These are phyloP conservation scores for Rhynchospora breviuscula DNA, from an alignment of 176 grass and related monocot genomes.

Conservation along the genomic window DNA sequence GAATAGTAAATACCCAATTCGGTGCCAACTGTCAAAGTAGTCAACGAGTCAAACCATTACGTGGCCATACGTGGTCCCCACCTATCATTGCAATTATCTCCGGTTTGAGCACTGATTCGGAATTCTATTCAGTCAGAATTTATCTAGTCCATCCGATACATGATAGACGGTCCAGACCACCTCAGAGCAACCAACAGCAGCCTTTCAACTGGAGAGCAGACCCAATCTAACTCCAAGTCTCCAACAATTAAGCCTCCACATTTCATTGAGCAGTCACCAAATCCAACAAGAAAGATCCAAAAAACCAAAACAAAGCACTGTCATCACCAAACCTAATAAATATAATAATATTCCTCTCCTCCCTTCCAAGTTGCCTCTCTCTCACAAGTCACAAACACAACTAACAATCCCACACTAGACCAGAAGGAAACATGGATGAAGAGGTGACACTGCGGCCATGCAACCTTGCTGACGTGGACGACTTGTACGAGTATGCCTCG, in stretches of 20 bases:
- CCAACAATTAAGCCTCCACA: neutral
- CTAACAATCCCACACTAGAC: neutral
- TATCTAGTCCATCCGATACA: neutral
- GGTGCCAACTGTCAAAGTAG: no score
- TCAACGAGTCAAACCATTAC: no score
- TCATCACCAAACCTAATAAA: no score
- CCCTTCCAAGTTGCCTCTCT: neutral
- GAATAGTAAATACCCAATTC: no score
- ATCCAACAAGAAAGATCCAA: neutral
- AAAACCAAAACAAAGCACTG: neutral
- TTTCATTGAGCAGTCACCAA: no score
- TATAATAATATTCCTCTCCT: neutral
- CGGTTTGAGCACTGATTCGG: no score
- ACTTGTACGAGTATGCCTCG: conserved; percentile 63
- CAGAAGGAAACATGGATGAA: neutral
- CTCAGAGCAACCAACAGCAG: neutral
- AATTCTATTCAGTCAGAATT: no score
- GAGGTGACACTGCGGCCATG: conserved; percentile 49
- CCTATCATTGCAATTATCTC: no score
- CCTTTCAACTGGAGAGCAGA: neutral
- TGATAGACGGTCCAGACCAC: neutral
- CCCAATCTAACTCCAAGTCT: neutral
- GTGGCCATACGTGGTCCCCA: no score
- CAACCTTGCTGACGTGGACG: conserved; percentile 54
- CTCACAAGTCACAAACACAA: neutral